Evolutionary conservation across 1,284 basidiomycete species (phyloP).

Genomic region (Spongispora temasekensis): DNA sequence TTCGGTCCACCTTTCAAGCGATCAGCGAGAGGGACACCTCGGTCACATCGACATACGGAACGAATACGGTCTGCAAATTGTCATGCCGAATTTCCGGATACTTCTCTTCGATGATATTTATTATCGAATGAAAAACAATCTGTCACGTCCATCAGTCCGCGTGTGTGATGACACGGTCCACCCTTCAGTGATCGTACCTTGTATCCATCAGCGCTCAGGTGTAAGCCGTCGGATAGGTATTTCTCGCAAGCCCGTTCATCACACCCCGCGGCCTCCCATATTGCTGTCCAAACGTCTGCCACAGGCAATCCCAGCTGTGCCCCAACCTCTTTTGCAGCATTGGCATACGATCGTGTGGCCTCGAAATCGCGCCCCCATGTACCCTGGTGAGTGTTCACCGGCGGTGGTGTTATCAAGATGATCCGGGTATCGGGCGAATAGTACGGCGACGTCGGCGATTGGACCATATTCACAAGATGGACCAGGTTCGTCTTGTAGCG

Average conservation of each 20-base stretch:
- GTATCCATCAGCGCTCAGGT: conserved; percentile 75
- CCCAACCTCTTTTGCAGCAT: conserved; percentile 66
- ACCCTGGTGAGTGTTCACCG: conserved; percentile 67
- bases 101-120: conserved; percentile 53
- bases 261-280: conserved; percentile 68
- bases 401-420: conserved; percentile 83
- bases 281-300: conserved; percentile 67
- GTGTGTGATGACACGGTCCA: background rate
- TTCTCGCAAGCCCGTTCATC: conserved; percentile 50
- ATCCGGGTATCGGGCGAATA: conserved; percentile 77
- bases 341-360: conserved; percentile 66
- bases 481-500: conserved; percentile 69
- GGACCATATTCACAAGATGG: conserved; percentile 63
- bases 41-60: conserved; percentile 40
- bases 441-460: conserved; percentile 60
- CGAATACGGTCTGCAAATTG: conserved; percentile 53
- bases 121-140: conserved; percentile 68
- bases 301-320: conserved; percentile 53
- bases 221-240: conserved; percentile 74
- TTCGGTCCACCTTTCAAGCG: conserved; percentile 40
- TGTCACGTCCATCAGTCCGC: conserved; percentile 31
- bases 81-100: conserved; percentile 73
- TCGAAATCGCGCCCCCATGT: conserved; percentile 57
- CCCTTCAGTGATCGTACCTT: conserved; percentile 40
- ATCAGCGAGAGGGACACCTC: background rate